phyloP scores from a whole-genome alignment of 2,329 filamentous ascomycete genomes.

The Emergomyces orientalis region DNA sequence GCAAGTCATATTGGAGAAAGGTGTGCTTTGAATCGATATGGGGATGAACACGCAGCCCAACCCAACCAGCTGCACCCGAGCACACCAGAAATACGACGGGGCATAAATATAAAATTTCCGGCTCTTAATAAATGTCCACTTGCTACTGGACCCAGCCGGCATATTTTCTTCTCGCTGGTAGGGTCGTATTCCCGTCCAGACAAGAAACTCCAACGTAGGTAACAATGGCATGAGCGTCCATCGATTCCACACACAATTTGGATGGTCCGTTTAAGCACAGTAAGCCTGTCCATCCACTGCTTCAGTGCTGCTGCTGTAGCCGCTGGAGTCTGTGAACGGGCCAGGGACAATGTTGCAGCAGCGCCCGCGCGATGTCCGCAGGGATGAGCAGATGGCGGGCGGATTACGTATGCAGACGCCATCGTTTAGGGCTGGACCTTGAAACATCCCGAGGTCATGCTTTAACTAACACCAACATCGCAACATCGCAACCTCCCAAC shows the following conservation, averaged over 20 bases:
- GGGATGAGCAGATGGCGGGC: neutral
- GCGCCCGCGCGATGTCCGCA: neutral
- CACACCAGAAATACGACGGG: neutral
- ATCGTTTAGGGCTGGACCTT: neutral
- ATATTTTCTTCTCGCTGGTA: neutral
- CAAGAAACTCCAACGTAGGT: neutral
- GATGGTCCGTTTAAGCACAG: neutral
- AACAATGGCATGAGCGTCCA: neutral
- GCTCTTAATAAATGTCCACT: neutral
- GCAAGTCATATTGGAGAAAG: neutral
- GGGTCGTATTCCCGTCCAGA: neutral
- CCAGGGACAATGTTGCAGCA: neutral
- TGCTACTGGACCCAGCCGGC: neutral
- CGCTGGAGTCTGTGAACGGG: neutral
- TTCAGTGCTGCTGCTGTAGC: neutral
- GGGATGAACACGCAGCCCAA: neutral
- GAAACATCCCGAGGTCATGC: neutral
- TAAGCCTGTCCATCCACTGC: neutral
- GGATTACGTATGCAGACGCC: slow-evolving; percentile 3
- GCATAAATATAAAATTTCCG: neutral
- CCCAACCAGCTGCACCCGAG: neutral
- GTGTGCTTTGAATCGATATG: neutral
- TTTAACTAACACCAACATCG: neutral
- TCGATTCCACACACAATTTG: neutral
- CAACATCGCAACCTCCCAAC: too few species aligned